Base-by-base conservation (phyloP, 1,139 yeast species). In the Kluyveromyces sp. region DNA sequence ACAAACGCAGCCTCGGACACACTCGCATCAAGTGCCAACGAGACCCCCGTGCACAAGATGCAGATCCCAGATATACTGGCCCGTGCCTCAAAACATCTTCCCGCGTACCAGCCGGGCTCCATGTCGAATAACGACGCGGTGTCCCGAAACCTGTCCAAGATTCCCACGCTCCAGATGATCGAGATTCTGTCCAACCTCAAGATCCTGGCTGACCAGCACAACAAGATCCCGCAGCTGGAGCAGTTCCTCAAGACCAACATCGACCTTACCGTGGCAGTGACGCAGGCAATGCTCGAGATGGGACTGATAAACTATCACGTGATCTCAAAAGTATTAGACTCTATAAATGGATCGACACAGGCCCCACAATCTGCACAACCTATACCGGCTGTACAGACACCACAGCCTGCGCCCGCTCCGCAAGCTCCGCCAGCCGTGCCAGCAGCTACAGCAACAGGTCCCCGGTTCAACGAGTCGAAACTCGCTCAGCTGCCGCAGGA, bases 251-350 rank as follows among this genome's bases (percentile, higher is more conserved):
- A 69, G 46, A 68, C 78, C 30, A 74, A 78, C 34, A 79, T 83
- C 3, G 72, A 77, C 41, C 65, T 82, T 38, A 81, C 87, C 3
- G 66, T 77, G 2, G 71, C 84, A 1, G 78, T 84, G 0, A 78
- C 88, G 0, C 92, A 83, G 58, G 84, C 87, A 2, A 67, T 83
- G 49, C 61, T 83, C n/a, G 68, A 81, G 39, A 82, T 83, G 89
- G 94, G 92, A 0, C 70, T 83, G 40, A 76, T 83, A 28, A 84
- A 82, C 58, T 70, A 73, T 34, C 80, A 77, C 34, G 82, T 80
- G 16, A 77, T 83, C 22, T 69, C 72, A 31, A 75, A 68, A 37
- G 70, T 73, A n/a, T 36, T 38, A 13, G 8, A 20, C 18, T 25
- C 13, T 18, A n/a, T 17, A 16, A 12, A 29, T n/a, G 9, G 34